phyloP scores from a whole-genome alignment of 768 basidiomycete species.

The Hebeloma cylindrosporum region DNA sequence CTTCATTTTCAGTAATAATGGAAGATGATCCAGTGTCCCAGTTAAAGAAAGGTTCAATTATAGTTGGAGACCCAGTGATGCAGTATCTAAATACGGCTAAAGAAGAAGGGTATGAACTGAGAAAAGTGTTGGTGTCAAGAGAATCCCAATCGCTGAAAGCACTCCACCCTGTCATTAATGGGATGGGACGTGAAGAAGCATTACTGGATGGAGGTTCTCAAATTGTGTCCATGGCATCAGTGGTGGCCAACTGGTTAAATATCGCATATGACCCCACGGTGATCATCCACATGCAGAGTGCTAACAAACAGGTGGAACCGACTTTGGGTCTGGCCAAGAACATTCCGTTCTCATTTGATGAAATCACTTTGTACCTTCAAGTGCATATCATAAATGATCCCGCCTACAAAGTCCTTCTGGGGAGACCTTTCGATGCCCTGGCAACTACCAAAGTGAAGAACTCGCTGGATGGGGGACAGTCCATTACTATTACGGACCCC shows the following conservation, averaged over 20 bases:
- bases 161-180: conserved; percentile 7
- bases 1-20: not conserved
- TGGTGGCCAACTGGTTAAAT: conserved; percentile 12
- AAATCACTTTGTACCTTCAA: conserved; percentile 24
- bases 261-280: conserved; percentile 20
- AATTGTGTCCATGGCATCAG: conserved; percentile 23
- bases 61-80: conserved; percentile 4
- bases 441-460: conserved; percentile 15
- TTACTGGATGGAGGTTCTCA: conserved; percentile 25
- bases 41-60: not conserved
- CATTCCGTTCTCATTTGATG: conserved; percentile 20
- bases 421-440: conserved; percentile 23
- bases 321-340: conserved; percentile 24
- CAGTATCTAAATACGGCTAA: conserved; percentile 1
- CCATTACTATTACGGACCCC: conserved; percentile 21
- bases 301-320: conserved; percentile 18
- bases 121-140: conserved; percentile 1
- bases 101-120: not conserved
- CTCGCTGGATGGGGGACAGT: conserved; percentile 11
- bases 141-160: conserved; percentile 7
- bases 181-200: conserved; percentile 8
- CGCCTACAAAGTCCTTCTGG: conserved; percentile 25
- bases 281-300: conserved; percentile 24
- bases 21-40: not conserved
- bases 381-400: conserved; percentile 25